These are phyloP conservation scores for Plantago major DNA, from an alignment of 257 asterid species.

Conservation along the genomic window DNA sequence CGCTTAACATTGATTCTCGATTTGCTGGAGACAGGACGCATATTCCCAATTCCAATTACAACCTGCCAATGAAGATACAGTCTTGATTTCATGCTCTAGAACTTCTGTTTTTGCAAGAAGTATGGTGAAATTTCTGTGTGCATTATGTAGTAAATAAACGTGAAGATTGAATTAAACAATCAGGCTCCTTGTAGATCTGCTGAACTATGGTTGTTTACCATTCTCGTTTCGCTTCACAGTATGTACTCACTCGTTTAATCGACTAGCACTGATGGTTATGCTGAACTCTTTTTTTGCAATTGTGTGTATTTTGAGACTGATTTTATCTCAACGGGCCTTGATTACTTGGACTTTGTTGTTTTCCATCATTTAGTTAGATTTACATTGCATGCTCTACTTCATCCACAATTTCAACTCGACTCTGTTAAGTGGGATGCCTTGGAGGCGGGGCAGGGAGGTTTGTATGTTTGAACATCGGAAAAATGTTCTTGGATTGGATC, in stretches of 20 bases:
- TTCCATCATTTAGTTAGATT: too few relatives aligned
- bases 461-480: too few relatives aligned
- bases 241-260: background rate
- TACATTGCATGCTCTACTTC: too few relatives aligned
- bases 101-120: constrained; percentile 15
- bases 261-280: background rate
- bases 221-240: background rate
- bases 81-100: background rate
- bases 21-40: constrained; percentile 9
- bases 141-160: constrained; percentile 19
- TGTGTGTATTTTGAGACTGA: too few relatives aligned
- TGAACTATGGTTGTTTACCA: constrained; percentile 10
- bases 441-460: too few relatives aligned
- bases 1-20: constrained; percentile 28
- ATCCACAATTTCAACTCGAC: too few relatives aligned
- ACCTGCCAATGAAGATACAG: constrained; percentile 12
- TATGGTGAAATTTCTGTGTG: constrained; percentile 12
- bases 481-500: too few relatives aligned
- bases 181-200: background rate
- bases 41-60: constrained; percentile 1
- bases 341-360: too few relatives aligned
- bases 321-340: too few relatives aligned
- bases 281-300: too few relatives aligned
- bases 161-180: constrained; percentile 15
- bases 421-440: too few relatives aligned